phyloP scores from a whole-genome alignment of 805 yeast genomes.

The Wickerhamiella slavikovae region DNA sequence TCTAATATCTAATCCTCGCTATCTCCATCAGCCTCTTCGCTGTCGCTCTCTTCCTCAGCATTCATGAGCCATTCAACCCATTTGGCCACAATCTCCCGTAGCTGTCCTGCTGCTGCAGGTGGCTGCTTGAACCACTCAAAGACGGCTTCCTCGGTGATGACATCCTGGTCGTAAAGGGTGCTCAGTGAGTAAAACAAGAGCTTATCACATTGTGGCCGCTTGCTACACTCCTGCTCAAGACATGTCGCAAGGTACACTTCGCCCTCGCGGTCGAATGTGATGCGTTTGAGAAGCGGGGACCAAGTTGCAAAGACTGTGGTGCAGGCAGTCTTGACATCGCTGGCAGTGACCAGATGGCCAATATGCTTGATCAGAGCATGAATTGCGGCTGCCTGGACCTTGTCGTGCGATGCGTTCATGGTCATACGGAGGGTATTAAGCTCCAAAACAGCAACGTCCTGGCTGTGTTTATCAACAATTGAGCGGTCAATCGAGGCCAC shows the following conservation, averaged over 20 bases:
- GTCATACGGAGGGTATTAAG: conserved; percentile 92
- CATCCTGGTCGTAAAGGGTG: conserved; percentile 60
- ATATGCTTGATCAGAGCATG: conserved; percentile 51
- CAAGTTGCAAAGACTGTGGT: conserved; percentile 58
- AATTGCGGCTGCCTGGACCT: conserved; percentile 67
- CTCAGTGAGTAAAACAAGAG: conserved; percentile 30
- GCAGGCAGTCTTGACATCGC: conserved; percentile 59
- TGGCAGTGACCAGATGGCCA: conserved; percentile 52
- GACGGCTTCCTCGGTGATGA: conserved; percentile 64
- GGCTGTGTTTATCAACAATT: conserved; percentile 74
- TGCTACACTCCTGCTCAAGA: conserved; percentile 27
- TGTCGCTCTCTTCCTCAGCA: conserved; percentile 48
- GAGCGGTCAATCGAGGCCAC: conserved; percentile 84
- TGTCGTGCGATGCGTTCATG: conserved; percentile 87
- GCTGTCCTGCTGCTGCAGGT: conserved; percentile 25
- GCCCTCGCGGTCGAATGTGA: conserved; percentile 64
- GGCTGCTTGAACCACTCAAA: conserved; percentile 59
- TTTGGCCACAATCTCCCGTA: conserved; percentile 37
- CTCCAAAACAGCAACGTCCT: conserved; percentile 83
- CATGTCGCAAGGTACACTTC: conserved; percentile 43
- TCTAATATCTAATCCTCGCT: too few relatives aligned
- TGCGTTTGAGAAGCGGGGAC: conserved; percentile 66
- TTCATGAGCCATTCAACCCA: conserved; percentile 78
- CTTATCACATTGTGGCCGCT: conserved; percentile 23
- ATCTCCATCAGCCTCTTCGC: too few relatives aligned